Evolutionary conservation across 2,329 filamentous ascomycete species (phyloP), one percentile per base, ranked within the genome.

Genomic region (Sordariomycetes sp.): DNA sequence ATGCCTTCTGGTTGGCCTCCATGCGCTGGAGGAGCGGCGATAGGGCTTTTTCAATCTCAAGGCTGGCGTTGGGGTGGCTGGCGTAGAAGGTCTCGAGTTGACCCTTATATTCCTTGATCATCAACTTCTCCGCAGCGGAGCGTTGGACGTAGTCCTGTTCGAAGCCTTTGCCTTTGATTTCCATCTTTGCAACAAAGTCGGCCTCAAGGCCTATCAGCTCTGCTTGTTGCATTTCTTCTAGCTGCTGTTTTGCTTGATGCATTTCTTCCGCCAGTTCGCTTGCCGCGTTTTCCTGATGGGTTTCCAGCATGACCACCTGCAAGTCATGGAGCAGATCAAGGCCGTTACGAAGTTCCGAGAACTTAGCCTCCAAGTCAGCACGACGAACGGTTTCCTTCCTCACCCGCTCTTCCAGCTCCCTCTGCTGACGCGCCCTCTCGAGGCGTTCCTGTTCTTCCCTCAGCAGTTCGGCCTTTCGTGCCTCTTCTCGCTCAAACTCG

Each of bases 401-500:
- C 4, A 54, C 51, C 8, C 61, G 51, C 42, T 64, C 57, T 30
- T 59, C 51, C 1, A 61, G 47, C 40, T 59, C 57, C 9, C 46
- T 51, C 36, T 54, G 51, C 38, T 52, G 52, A 3, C 51, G 53
- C 42, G 63, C 59, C 31, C 58, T 53, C 7, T 57, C 55, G 7
- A 52, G 29, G 8, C 51, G 50, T 28, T 53, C 55, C 37, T 58
- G 56, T 34, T 64, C 59, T 24, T 57, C 53, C 3, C 55, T 54
- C 21, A 56, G 46, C 25, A 58, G 46, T 42, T 63, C 63, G 5
- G 53, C 57, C 39, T 60, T 61, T 30, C 51, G 52, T 1, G 58
- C 59, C 45, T 70, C 63, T 35, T 64, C 58, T 14, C 56, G 56
- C 51, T 72, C 64, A 36, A 66, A 63, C 32, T 67, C 66, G 29